A percentile compares a stretch with the other conserved stretches of the same genome.
These are phyloP conservation scores for Annulohypoxylon bovei DNA, from an alignment of 495 filamentous ascomycete genomes.

Conservation along the genomic window DNA sequence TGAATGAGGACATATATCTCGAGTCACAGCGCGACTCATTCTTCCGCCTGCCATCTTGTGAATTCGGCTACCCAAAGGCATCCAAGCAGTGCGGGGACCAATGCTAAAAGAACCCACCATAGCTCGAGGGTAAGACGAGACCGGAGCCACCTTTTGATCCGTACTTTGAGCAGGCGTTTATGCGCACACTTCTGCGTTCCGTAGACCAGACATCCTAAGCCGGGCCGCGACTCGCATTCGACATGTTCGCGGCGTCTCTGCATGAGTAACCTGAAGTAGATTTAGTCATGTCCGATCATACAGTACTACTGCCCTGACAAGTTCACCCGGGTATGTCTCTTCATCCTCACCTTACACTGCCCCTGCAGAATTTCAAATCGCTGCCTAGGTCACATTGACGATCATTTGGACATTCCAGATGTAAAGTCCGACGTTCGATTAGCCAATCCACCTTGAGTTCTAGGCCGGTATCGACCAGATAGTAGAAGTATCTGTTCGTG, in stretches of 20 bases:
- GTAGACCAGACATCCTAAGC: slow-evolving; percentile 62
- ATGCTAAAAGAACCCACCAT: slow-evolving; percentile 47
- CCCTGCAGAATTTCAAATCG: slow-evolving; percentile 62
- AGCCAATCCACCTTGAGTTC: slow-evolving; percentile 74
- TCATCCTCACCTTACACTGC: slow-evolving; percentile 58
- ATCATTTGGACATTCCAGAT: slow-evolving; percentile 62
- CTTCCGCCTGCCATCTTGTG: slow-evolving; percentile 8
- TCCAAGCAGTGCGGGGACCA: slow-evolving; percentile 43
- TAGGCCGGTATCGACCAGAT: slow-evolving; percentile 72
- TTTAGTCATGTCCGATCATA: neutral
- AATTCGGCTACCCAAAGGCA: slow-evolving; percentile 44
- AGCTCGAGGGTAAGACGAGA: slow-evolving; percentile 46
- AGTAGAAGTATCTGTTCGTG: slow-evolving; percentile 68
- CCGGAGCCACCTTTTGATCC: slow-evolving; percentile 52
- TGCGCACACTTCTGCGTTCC: slow-evolving; percentile 57
- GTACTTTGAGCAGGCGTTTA: slow-evolving; percentile 41
- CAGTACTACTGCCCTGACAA: neutral
- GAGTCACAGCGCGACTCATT: neutral
- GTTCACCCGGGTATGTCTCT: neutral
- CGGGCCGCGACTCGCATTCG: slow-evolving; percentile 63
- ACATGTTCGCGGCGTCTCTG: slow-evolving; percentile 61
- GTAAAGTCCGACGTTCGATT: slow-evolving; percentile 63
- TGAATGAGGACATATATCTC: neutral
- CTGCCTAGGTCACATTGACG: slow-evolving; percentile 61
- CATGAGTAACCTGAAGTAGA: slow-evolving; percentile 57